phyloP scores from a whole-genome alignment of 2,329 filamentous ascomycete species.

The Cercospora sp. region DNA sequence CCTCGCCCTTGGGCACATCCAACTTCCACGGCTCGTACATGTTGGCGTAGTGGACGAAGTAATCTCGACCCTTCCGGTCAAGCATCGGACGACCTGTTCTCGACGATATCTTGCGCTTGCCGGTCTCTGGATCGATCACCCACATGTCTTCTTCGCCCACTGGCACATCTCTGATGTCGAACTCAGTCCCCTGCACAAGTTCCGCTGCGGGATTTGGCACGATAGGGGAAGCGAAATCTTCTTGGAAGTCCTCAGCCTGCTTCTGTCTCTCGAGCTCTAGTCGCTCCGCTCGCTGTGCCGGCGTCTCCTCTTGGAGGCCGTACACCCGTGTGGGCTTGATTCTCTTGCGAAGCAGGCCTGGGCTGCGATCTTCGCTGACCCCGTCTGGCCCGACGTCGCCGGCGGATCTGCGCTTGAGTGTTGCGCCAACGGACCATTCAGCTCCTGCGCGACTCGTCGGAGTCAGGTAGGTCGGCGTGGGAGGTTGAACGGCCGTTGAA shows the following conservation, averaged over 20 bases:
- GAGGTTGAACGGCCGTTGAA: neutral
- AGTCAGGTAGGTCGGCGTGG: neutral
- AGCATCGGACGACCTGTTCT: conserved; percentile 1
- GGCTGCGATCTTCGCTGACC: neutral
- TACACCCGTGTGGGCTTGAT: neutral
- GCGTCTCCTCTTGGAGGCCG: neutral
- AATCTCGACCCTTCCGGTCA: conserved; percentile 3
- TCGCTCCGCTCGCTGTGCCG: neutral
- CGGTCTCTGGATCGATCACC: neutral
- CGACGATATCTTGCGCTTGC: neutral
- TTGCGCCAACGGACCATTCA: neutral
- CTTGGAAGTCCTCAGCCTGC: neutral
- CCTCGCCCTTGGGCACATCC: conserved; percentile 1
- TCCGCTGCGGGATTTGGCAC: neutral
- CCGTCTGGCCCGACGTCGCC: neutral
- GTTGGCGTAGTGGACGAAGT: neutral
- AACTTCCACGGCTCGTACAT: conserved; percentile 1
- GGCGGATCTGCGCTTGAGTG: neutral
- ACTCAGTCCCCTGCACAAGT: neutral
- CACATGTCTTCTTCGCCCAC: conserved; percentile 6
- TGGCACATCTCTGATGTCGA: conserved; percentile 3
- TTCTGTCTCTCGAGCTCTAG: neutral
- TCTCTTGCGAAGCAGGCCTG: neutral
- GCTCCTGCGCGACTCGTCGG: neutral
- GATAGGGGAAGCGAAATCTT: neutral